Percentiles rank a stretch among this genome's conserved stretches.
Evolutionary conservation across 441 rosid genomes (phyloP).

Genomic region (Aquilaria agallochum): DNA sequence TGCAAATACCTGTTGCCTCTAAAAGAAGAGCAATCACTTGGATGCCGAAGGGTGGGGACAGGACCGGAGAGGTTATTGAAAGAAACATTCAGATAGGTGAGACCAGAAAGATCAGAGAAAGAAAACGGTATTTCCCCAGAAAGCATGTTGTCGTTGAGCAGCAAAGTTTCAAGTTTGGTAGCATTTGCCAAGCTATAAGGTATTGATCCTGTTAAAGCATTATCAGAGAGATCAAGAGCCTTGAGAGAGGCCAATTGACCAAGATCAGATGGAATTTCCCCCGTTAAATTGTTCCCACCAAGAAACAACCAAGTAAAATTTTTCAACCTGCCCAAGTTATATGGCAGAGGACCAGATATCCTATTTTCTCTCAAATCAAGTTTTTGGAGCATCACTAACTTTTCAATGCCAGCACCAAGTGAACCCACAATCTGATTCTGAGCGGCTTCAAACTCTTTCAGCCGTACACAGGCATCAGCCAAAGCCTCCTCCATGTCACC

Average conservation of each 20-base stretch:
- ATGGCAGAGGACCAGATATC: conserved; percentile 44
- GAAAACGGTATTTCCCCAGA: conserved; percentile 56
- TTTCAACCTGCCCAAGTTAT: conserved; percentile 38
- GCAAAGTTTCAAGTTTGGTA: conserved; percentile 33
- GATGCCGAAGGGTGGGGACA: conserved; percentile 34
- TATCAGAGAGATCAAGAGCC: conserved; percentile 58
- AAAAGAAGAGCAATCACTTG: conserved; percentile 31
- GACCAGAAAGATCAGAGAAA: conserved; percentile 39
- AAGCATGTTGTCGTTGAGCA: conserved; percentile 46
- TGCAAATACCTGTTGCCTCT: conserved; percentile 34
- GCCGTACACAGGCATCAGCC: conserved; percentile 28
- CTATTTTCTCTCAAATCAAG: conserved; percentile 47
- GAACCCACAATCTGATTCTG: conserved; percentile 47
- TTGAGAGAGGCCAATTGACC: conserved; percentile 37
- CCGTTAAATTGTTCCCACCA: conserved; percentile 43
- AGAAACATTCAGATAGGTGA: conserved; percentile 42
- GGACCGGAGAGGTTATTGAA: conserved; percentile 58
- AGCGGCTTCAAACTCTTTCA: conserved; percentile 49
- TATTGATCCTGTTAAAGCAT: conserved; percentile 45
- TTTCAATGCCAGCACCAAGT: conserved; percentile 33
- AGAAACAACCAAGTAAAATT: conserved; percentile 36
- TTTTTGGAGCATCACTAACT: conserved; percentile 37
- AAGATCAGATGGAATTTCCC: conserved; percentile 46
- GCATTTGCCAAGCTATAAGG: conserved; percentile 43
- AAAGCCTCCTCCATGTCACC: conserved; percentile 27